Conservation (phyloP, 352 stramenopile species). For the Thalassiosira livingstoniorum region DNA sequence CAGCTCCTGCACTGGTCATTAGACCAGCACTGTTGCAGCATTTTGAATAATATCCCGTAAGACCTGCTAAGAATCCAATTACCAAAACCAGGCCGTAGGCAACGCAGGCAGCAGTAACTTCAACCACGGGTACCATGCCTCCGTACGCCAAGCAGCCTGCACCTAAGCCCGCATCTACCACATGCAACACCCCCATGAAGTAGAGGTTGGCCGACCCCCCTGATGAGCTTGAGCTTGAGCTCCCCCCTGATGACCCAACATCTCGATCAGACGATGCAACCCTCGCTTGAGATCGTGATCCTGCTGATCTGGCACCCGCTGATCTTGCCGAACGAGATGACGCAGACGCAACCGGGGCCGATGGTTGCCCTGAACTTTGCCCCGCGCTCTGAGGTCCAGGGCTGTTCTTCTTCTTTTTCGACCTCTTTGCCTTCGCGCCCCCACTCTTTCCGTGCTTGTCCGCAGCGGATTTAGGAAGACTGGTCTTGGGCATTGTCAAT, state of each 20-base stretch:
- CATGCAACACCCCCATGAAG: conserved; percentile 30
- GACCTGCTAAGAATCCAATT: conserved; percentile 30
- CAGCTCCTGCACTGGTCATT: conserved; percentile 20
- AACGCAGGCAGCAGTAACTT: conserved; percentile 31
- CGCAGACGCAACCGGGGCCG: background rate
- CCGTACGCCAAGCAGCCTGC: conserved; percentile 38
- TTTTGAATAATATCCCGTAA: conserved; percentile 49
- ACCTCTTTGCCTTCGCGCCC: no score
- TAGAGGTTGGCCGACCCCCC: conserved; percentile 8
- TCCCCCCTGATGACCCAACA: background rate
- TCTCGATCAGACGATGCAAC: no score
- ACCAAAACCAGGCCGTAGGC: conserved; percentile 45
- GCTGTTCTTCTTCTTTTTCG: background rate
- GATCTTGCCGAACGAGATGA: conserved; percentile 14
- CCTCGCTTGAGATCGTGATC: no score
- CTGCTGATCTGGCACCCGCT: no score
- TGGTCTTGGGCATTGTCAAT: no score
- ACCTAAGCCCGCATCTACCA: conserved; percentile 39
- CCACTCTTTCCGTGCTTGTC: no score
- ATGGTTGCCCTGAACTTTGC: conserved; percentile 23
- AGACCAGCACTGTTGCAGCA: conserved; percentile 33
- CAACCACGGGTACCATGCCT: conserved; percentile 26
- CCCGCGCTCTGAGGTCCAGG: conserved; percentile 31
- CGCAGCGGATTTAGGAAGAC: no score
- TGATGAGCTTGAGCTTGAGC: background rate